Evolutionary conservation across 768 basidiomycete genomes (phyloP), one percentile per base, ranked within the genome.

Genomic region (Tricholomella constricta): DNA sequence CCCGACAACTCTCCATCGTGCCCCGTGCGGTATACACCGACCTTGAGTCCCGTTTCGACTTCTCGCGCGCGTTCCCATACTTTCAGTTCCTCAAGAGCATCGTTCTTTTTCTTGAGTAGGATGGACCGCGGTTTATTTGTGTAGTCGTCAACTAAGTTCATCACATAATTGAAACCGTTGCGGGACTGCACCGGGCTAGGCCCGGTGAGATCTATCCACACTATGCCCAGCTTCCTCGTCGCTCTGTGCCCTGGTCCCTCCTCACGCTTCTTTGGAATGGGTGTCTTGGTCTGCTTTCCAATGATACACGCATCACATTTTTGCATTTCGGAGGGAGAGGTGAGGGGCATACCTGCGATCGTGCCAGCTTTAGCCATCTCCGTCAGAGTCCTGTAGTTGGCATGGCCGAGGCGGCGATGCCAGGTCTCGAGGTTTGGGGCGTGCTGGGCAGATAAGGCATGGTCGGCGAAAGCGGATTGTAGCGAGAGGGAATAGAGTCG

Each of bases 401-500:
- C 45, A 35, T 71, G 68, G 0, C 67, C 65, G 2, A 73, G 57
- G 29, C 55, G 54, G 20, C 45, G 42, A 48, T 71, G 69, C 69
- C 67, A 71, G 2, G 62, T 67, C 9, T 63, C 54, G 1, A 71
- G 31, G 14, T 48, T 49, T 4, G 61, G 47, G 0, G 45, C 3
- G 15, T 29, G 37, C 1, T 45, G 43, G 0, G 57, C 50, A 9
- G 54, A 4, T 25, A 63, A 37, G 0, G 65, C 55, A 19, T 65
- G 65, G 0, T 65, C 61, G 2, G 54, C 47, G 1, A 42, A 17
- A n/a, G 51, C 10, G 1, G 45, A 27, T 9, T 40, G 34, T 17
- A 61, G 27, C 19, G 43, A 45, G 42, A 64, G 46, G n/a, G 58
- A 22, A 17, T 64, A 65, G 3, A 68, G 63, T 12, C 54, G 36